Base-by-base conservation (phyloP, 1,284 basidiomycete genomes). In the Cryptococcus floricola region DNA sequence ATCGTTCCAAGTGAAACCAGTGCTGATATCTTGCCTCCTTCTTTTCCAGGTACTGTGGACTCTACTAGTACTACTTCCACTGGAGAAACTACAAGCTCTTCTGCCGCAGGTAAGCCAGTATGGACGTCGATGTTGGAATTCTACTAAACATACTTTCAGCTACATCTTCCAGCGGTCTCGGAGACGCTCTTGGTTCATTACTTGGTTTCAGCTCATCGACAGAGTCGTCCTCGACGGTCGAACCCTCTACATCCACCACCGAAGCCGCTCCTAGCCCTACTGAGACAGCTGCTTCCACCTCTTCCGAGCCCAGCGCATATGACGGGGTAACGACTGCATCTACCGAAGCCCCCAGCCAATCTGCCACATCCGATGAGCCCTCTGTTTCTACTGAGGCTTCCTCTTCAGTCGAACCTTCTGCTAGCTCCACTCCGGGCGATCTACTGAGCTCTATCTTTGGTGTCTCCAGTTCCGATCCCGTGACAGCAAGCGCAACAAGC, bases 41-140 rank as follows among this genome's bases (percentile, higher is more conserved):
- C 53, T 34, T 42, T 39, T 31, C 6, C 38, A 55, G 53, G 52
- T 19, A 54, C 49, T 27, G 44, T 47, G 16, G n/a, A 48, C 12
- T 39, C 44, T 10, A n/a, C 50, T 38, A 47, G 23, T 19, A 25
- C 43, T 8, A 28, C 48, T 16, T 4, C 54, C 27, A 4, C 54
- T 39, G 18, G 5, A 10, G 25, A 39, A 19, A 31, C 52, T 18
- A 7, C 49, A 34, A 42, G 39, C 46, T 47, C 42, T 44, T n/a
- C 42, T n/a, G 31, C 31, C 31, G 1, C 6, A 42, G 9, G 41
- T 42, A n/a, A 42, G 41, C 19, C 41, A 12, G 41, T 8, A 23
- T 42, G 41, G 14, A 16, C 10, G 4, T 34, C 31, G 7, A 34
- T 8, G 10, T 34, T 34, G 7, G 31, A 34, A 10, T 34, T 34